Conservation (phyloP, 345 rosid species). For the Eucalyptus globulus region DNA sequence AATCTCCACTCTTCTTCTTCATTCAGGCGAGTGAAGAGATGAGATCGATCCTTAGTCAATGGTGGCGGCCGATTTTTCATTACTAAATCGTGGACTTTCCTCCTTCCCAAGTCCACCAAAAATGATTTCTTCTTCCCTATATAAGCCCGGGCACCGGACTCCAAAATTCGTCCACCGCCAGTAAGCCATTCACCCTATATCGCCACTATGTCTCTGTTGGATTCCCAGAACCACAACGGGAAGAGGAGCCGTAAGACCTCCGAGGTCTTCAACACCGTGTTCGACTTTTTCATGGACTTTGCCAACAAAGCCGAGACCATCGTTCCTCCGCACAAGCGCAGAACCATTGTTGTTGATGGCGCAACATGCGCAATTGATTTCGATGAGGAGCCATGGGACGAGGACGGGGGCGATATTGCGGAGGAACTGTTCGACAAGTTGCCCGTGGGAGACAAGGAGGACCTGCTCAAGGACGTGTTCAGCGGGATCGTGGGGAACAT, state of each 20-base stretch:
- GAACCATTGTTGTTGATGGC: accelerated
- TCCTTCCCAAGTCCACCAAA: background rate
- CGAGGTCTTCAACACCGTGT: too few species aligned
- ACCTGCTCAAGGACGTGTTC: background rate
- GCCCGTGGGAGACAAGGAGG: background rate
- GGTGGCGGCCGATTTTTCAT: background rate
- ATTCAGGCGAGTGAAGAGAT: too few species aligned
- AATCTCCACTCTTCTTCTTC: too few species aligned
- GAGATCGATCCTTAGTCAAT: background rate
- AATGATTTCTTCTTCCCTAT: background rate
- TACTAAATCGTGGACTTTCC: background rate
- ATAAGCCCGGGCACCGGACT: background rate
- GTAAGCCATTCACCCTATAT: background rate
- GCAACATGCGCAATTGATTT: too few species aligned
- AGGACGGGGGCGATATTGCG: too few species aligned
- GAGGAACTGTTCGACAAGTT: too few species aligned
- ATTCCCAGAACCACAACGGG: too few species aligned
- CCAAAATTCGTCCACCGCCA: background rate
- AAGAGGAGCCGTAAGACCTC: too few species aligned
- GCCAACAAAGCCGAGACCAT: too few species aligned
- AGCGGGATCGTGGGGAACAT: background rate
- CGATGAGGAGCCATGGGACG: too few species aligned
- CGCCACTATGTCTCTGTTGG: too few species aligned
- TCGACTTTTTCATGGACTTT: too few species aligned
- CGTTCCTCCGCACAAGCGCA: background rate